These are phyloP conservation scores for Phytomonas francai DNA, from an alignment of 208 protist genomes.

Conservation along the genomic window DNA sequence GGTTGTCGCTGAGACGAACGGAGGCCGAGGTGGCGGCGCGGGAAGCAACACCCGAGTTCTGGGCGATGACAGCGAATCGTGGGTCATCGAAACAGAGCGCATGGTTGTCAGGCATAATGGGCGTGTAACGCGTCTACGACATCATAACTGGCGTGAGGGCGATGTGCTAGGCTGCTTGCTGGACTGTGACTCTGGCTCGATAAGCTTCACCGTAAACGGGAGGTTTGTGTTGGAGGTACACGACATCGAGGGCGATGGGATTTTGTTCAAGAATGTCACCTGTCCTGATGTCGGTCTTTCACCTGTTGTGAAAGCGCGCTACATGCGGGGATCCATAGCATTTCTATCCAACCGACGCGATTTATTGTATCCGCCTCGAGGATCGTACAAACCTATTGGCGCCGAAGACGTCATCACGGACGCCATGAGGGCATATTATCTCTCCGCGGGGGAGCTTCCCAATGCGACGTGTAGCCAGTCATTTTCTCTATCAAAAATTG, in stretches of 20 bases:
- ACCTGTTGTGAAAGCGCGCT: not conserved
- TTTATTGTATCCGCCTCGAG: not conserved
- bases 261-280: constrained; percentile 1
- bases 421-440: not conserved
- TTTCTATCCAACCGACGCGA: not conserved
- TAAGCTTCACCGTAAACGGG: constrained; percentile 81
- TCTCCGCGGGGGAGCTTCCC: not conserved
- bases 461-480: not conserved
- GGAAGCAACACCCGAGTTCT: constrained; percentile 8
- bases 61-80: constrained; percentile 70
- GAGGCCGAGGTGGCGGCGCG: not conserved
- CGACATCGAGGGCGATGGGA: not conserved
- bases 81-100: constrained; percentile 72
- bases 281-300: not conserved
- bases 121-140: not conserved
- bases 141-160: constrained; percentile 54
- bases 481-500: constrained; percentile 7
- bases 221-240: constrained; percentile 17
- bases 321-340: constrained; percentile 1
- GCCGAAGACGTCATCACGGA: not conserved
- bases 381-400: constrained; percentile 1
- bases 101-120: constrained; percentile 62
- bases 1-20: not conserved
- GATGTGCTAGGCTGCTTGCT: constrained; percentile 85
- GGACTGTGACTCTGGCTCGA: constrained; percentile 67